These are phyloP conservation scores for Ophiocordyceps unilateralis DNA, from an alignment of 2,329 filamentous ascomycete genomes.

Conservation along the genomic window DNA sequence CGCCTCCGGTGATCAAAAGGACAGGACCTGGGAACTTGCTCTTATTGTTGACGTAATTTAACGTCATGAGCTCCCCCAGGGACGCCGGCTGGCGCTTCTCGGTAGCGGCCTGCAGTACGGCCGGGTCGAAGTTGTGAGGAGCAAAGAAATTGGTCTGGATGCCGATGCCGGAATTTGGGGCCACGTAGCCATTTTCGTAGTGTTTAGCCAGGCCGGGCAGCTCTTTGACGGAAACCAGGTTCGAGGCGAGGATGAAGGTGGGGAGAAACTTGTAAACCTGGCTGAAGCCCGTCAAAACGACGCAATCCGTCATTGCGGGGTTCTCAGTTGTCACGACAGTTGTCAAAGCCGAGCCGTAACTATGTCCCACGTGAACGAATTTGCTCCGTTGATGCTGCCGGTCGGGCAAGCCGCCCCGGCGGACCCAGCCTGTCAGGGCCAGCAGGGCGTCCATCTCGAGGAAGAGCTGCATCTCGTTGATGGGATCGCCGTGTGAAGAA, in stretches of 20 bases:
- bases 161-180: slow-evolving; percentile 23
- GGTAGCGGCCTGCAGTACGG: slow-evolving; percentile 27
- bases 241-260: slow-evolving; percentile 25
- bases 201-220: slow-evolving; percentile 12
- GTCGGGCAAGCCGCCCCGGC: slow-evolving; percentile 23
- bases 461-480: slow-evolving; percentile 40
- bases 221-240: slow-evolving; percentile 25
- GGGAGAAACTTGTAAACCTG: slow-evolving; percentile 25
- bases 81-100: slow-evolving; percentile 37
- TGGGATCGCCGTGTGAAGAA: slow-evolving; percentile 39
- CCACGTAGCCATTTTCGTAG: slow-evolving; percentile 35
- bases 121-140: slow-evolving; percentile 36
- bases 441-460: slow-evolving; percentile 41
- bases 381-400: slow-evolving; percentile 21
- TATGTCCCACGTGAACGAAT: slow-evolving; percentile 45
- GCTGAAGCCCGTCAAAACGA: slow-evolving; percentile 44
- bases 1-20: slow-evolving; percentile 39
- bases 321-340: slow-evolving; percentile 35
- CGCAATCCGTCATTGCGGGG: slow-evolving; percentile 35
- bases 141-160: slow-evolving; percentile 35
- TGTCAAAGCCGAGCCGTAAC: slow-evolving; percentile 41
- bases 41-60: slow-evolving; percentile 19
- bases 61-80: slow-evolving; percentile 39
- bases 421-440: slow-evolving; percentile 31
- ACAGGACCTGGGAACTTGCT: slow-evolving; percentile 35